These are phyloP conservation scores for Allantophomopsis cytisporea DNA, from an alignment of 2,329 filamentous ascomycete species.

Conservation along the genomic window DNA sequence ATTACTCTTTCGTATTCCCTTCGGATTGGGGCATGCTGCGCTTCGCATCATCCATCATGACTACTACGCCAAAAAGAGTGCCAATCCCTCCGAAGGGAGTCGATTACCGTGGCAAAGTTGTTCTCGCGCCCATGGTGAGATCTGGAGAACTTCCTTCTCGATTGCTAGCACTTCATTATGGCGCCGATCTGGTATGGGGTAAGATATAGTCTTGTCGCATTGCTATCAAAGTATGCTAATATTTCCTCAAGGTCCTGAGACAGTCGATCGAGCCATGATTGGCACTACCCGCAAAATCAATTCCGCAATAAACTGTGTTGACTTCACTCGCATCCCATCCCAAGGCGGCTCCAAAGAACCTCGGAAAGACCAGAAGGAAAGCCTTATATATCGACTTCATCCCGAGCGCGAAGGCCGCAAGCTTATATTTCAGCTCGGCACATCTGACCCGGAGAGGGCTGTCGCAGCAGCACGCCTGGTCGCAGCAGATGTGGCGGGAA, in stretches of 20 bases:
- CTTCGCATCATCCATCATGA: conserved; percentile 38
- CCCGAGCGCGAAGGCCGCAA: conserved; percentile 60
- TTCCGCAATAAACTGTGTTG: conserved; percentile 62
- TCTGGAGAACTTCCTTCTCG: conserved; percentile 92
- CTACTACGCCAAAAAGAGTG: conserved; percentile 48
- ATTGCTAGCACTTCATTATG: conserved; percentile 81
- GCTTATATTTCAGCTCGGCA: conserved; percentile 87
- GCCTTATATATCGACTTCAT: conserved; percentile 73
- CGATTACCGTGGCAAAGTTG: conserved; percentile 86
- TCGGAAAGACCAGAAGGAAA: conserved; percentile 39
- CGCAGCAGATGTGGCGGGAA: conserved; percentile 77
- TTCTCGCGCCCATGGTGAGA: conserved; percentile 94
- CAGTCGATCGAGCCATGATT: conserved; percentile 83
- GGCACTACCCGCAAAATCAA: conserved; percentile 72
- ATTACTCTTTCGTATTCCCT: too few relatives aligned
- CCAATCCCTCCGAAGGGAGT: conserved; percentile 80
- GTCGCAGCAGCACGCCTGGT: conserved; percentile 76
- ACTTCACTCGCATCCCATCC: conserved; percentile 68
- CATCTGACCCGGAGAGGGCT: conserved; percentile 67
- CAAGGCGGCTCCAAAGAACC: conserved; percentile 50
- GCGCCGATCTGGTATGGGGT: conserved; percentile 95
- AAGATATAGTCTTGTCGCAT: conserved; percentile 15
- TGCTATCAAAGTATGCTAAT: conserved; percentile 6
- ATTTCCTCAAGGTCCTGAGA: conserved; percentile 60
- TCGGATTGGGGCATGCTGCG: conserved; percentile 16